A percentile compares a stretch with the other conserved stretches of the same genome.
Conservation (phyloP, 371 early-diverging fungal genomes). For the Gilbertella persicaria region DNA sequence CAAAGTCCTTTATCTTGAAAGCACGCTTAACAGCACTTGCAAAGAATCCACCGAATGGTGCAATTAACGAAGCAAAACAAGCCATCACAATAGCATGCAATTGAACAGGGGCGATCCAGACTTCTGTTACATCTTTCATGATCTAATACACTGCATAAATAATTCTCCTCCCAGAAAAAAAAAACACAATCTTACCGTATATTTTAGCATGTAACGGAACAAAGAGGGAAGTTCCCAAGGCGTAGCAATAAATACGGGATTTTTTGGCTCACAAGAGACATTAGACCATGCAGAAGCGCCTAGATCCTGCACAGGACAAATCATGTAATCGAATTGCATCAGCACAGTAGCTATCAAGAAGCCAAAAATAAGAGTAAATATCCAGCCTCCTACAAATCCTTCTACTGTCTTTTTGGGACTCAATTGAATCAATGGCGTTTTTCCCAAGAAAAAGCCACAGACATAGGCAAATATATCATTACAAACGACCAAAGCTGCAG, state of each 20-base stretch:
- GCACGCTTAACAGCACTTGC: conserved; percentile 98
- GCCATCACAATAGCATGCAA: conserved; percentile 90
- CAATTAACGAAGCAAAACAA: conserved; percentile 95
- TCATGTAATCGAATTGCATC: conserved; percentile 78
- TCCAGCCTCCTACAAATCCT: conserved; percentile 95
- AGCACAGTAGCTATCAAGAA: conserved; percentile 66
- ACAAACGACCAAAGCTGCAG: conserved; percentile 89
- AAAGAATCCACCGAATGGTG: conserved; percentile 99
- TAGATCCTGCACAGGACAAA: conserved; percentile 76
- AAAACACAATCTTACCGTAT: conserved; percentile 20
- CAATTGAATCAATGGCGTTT: conserved; percentile 91
- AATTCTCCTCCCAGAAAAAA: background rate
- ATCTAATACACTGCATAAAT: conserved; percentile 21
- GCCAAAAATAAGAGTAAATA: conserved; percentile 88
- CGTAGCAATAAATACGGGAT: conserved; percentile 47
- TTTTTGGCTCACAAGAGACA: conserved; percentile 43
- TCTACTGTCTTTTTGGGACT: conserved; percentile 99
- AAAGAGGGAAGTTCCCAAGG: conserved; percentile 44
- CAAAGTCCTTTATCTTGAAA: conserved; percentile 98
- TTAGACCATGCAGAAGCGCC: conserved; percentile 50
- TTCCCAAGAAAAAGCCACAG: conserved; percentile 93
- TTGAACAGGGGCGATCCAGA: conserved; percentile 80
- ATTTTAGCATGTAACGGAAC: conserved; percentile 26
- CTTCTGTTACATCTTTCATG: conserved; percentile 24
- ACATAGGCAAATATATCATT: conserved; percentile 99